Conservation (phyloP, 257 asterid species). For the Cruciata laevipes region DNA sequence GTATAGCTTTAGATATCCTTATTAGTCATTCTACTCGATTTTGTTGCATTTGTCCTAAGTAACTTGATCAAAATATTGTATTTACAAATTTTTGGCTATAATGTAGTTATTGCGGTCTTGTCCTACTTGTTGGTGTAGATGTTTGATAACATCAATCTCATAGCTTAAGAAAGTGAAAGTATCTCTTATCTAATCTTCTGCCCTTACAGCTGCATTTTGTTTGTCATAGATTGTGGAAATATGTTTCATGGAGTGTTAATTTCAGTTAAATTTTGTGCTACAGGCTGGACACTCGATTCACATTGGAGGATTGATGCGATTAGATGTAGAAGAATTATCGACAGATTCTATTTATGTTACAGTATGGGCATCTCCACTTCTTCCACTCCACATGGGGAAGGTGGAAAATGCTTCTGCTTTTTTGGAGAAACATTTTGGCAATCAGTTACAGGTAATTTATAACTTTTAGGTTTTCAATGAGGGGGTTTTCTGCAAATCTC, state of each 20-base stretch:
- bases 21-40: neutral
- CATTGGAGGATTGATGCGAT: slow-evolving; percentile 70
- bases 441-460: slow-evolving; percentile 29
- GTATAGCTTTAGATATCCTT: neutral
- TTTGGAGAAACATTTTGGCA: slow-evolving; percentile 73
- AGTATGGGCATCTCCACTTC: slow-evolving; percentile 76
- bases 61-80: neutral
- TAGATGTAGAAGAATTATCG: slow-evolving; percentile 67
- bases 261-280: slow-evolving; percentile 19
- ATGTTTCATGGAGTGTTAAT: neutral
- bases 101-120: neutral
- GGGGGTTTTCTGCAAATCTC: neutral
- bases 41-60: too few relatives aligned
- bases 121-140: neutral
- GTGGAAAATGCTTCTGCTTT: slow-evolving; percentile 52
- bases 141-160: neutral
- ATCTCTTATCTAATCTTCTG: neutral
- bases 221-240: neutral
- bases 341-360: slow-evolving; percentile 68
- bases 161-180: neutral
- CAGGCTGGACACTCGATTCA: slow-evolving; percentile 78
- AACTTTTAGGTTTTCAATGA: neutral
- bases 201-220: neutral
- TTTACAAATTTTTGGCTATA: neutral
- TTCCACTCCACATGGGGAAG: slow-evolving; percentile 90